phyloP scores from a whole-genome alignment of 768 basidiomycete genomes.

The Pleurotus giganteus region DNA sequence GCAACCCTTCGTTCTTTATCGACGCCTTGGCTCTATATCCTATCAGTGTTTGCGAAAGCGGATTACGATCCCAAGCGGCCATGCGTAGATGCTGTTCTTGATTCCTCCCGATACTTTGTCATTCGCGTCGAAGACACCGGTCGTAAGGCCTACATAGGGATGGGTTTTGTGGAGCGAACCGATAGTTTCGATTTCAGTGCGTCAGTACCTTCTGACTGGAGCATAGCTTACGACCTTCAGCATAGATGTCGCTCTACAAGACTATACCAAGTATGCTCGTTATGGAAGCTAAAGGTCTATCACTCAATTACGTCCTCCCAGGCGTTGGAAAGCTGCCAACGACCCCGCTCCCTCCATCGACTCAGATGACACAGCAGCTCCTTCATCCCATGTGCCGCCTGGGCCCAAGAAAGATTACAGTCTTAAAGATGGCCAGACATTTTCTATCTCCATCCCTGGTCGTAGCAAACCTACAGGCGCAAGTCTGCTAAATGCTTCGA shows the following conservation, averaged over 20 bases:
- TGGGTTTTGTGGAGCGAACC: constrained; percentile 87
- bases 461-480: constrained; percentile 42
- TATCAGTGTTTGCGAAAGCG: constrained; percentile 81
- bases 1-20: constrained; percentile 22
- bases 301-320: constrained; percentile 24
- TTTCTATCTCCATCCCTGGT: constrained; percentile 90
- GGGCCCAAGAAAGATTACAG: constrained; percentile 94
- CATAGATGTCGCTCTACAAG: constrained; percentile 80
- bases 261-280: constrained; percentile 69
- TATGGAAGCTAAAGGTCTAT: constrained; percentile 2
- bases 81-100: constrained; percentile 91
- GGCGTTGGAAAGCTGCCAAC: constrained; percentile 62
- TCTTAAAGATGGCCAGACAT: constrained; percentile 92
- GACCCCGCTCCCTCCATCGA: constrained; percentile 47
- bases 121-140: constrained; percentile 86
- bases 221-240: not conserved
- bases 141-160: constrained; percentile 88
- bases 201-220: constrained; percentile 24
- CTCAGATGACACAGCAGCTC: constrained; percentile 28
- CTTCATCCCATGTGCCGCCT: constrained; percentile 65
- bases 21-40: constrained; percentile 18
- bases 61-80: constrained; percentile 77
- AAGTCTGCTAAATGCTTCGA: constrained; percentile 37
- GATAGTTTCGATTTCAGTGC: constrained; percentile 92
- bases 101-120: constrained; percentile 95